phyloP scores from a whole-genome alignment of 1,284 basidiomycete genomes.

The Ustilago bromivora region DNA sequence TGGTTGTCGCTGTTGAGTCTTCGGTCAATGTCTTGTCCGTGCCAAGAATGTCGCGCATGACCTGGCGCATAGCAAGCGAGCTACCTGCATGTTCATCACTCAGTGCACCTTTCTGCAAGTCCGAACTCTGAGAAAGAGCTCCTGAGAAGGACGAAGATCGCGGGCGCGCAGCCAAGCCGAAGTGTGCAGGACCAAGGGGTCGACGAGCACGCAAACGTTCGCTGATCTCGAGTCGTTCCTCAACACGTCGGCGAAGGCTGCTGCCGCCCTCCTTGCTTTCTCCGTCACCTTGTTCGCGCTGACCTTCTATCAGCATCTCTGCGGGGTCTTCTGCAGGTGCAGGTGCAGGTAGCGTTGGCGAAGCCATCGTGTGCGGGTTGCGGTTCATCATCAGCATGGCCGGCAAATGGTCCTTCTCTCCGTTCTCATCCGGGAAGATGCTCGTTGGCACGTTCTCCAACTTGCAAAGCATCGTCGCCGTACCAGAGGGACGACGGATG shows the following conservation, averaged over 20 bases:
- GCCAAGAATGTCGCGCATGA: slow-evolving; percentile 53
- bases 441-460: slow-evolving; percentile 80
- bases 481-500: slow-evolving; percentile 88
- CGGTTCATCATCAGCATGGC: slow-evolving; percentile 81
- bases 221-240: slow-evolving; percentile 45
- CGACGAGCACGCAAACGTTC: slow-evolving; percentile 48
- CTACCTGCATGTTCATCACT: slow-evolving; percentile 22
- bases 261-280: slow-evolving; percentile 10
- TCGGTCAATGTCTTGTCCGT: slow-evolving; percentile 16
- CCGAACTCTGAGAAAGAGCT: slow-evolving; percentile 6
- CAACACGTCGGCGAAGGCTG: slow-evolving; percentile 40
- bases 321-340: slow-evolving; percentile 27
- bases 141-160: slow-evolving; percentile 82
- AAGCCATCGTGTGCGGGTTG: slow-evolving; percentile 66
- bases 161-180: slow-evolving; percentile 56
- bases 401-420: slow-evolving; percentile 77
- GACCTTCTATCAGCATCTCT: slow-evolving; percentile 1
- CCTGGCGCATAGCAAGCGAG: slow-evolving; percentile 48
- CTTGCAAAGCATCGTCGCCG: slow-evolving; percentile 84
- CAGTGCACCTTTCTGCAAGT: slow-evolving; percentile 11
- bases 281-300: not conserved
- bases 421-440: slow-evolving; percentile 63
- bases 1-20: slow-evolving; percentile 6
- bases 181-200: slow-evolving; percentile 53
- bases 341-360: slow-evolving; percentile 35